phyloP scores from a whole-genome alignment of 352 stramenopile species.

The Phytophthora pistaciae region DNA sequence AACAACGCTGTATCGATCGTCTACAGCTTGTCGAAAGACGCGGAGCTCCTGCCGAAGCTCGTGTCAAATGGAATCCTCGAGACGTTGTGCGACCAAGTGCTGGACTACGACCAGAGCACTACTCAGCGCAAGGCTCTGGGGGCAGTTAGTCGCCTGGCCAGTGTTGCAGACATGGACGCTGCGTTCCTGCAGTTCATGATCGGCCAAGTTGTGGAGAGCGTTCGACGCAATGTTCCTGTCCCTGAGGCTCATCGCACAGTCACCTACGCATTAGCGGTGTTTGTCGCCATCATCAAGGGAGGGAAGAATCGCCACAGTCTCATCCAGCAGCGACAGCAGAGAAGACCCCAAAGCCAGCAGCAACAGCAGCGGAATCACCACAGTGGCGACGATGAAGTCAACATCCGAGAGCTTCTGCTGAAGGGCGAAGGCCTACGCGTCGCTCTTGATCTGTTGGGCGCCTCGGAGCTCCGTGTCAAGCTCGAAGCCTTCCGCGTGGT shows the following conservation, averaged over 20 bases:
- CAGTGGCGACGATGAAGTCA: constrained; percentile 8
- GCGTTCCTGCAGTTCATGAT: constrained; percentile 27
- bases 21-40: constrained; percentile 69
- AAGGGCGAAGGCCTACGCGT: constrained; percentile 49
- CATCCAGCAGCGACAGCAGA: constrained; percentile 32
- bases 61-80: constrained; percentile 59
- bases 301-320: constrained; percentile 29
- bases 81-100: constrained; percentile 48
- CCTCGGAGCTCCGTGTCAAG: constrained; percentile 49
- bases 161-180: constrained; percentile 21
- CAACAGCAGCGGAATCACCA: constrained; percentile 15
- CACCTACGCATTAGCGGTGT: constrained; percentile 52
- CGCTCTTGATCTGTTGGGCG: constrained; percentile 52
- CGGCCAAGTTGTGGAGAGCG: constrained; percentile 35
- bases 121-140: constrained; percentile 59
- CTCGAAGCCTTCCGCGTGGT: constrained; percentile 56
- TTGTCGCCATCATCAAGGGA: constrained; percentile 52
- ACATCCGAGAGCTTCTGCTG: constrained; percentile 40
- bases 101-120: constrained; percentile 41
- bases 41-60: constrained; percentile 71
- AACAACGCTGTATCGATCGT: constrained; percentile 65
- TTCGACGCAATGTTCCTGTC: constrained; percentile 47
- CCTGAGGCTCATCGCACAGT: constrained; percentile 46
- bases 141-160: constrained; percentile 42
- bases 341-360: constrained; percentile 25